Conservation (phyloP, 1,284 basidiomycete species). For the Caloboletus firmus region DNA sequence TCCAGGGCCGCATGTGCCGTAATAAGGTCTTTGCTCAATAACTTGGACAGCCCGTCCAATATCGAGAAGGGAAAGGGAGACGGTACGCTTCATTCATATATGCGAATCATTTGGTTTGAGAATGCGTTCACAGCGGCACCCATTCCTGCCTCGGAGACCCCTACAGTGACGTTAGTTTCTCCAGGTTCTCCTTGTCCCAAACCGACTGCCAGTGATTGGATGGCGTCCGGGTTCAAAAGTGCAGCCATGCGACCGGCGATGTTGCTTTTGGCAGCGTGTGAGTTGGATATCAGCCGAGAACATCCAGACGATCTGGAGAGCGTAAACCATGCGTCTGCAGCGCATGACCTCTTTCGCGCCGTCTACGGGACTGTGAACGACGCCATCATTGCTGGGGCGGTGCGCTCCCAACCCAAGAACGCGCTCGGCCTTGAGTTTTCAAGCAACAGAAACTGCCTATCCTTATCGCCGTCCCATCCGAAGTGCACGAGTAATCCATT, state of each 20-base stretch:
- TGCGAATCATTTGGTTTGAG: constrained; percentile 17
- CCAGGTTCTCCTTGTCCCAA: constrained; percentile 7
- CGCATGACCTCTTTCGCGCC: constrained; percentile 31
- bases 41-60: constrained; percentile 3
- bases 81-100: constrained; percentile 23
- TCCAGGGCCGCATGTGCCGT: constrained; percentile 30
- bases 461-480: background rate
- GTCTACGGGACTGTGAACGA: constrained; percentile 31
- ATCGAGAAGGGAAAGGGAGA: constrained; percentile 25
- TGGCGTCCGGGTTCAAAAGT: constrained; percentile 10
- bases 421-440: constrained; percentile 31
- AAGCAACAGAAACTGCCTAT: background rate
- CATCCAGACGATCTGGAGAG: constrained; percentile 19
- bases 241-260: constrained; percentile 29
- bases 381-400: constrained; percentile 16
- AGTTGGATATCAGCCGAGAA: constrained; percentile 35
- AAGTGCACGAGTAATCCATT: background rate
- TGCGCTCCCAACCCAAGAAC: constrained; percentile 17
- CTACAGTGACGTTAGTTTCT: constrained; percentile 10
- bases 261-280: constrained; percentile 33
- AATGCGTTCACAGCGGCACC: constrained; percentile 15
- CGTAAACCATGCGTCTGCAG: constrained; percentile 19
- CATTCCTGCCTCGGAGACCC: constrained; percentile 5
- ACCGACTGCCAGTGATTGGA: constrained; percentile 7
- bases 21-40: constrained; percentile 28